Percentiles rank a stretch among this genome's conserved stretches.
Conservation (phyloP, 2,329 filamentous ascomycete genomes). For the Sphaerulina populicola region DNA sequence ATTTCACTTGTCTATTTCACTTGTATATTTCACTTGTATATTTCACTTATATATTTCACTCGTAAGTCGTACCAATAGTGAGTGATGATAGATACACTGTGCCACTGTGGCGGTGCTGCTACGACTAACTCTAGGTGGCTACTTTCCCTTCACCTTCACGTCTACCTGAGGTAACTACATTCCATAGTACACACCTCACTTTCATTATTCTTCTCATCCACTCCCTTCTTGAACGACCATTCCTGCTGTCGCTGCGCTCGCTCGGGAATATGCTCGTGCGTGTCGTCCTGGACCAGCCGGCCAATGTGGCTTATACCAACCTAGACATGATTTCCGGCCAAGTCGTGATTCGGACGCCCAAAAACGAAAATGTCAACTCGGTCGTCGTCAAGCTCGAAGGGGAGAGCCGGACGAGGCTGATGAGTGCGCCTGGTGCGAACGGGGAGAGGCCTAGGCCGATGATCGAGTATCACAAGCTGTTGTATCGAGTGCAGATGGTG, state of each 20-base stretch:
- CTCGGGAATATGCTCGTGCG: slow-evolving; percentile 2
- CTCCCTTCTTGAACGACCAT: too few relatives aligned
- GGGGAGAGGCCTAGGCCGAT: slow-evolving; percentile 40
- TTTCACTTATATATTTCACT: too few relatives aligned
- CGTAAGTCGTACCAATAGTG: too few relatives aligned
- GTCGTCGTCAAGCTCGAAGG: slow-evolving; percentile 79
- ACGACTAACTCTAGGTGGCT: too few relatives aligned
- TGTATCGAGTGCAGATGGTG: slow-evolving; percentile 64
- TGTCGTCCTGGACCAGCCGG: slow-evolving; percentile 27
- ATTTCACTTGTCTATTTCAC: too few relatives aligned
- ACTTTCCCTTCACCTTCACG: too few relatives aligned
- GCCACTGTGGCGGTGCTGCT: too few relatives aligned
- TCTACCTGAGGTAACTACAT: too few relatives aligned
- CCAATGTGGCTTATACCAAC: slow-evolving; percentile 50
- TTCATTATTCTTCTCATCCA: too few relatives aligned
- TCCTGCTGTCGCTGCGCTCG: not conserved
- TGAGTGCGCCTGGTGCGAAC: slow-evolving; percentile 39
- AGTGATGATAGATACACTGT: too few relatives aligned
- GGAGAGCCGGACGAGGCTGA: slow-evolving; percentile 61
- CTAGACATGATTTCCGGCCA: slow-evolving; percentile 62
- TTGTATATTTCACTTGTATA: too few relatives aligned
- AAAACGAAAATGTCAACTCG: slow-evolving; percentile 40
- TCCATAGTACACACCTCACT: too few relatives aligned
- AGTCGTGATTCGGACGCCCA: slow-evolving; percentile 39
- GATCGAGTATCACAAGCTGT: slow-evolving; percentile 52